phyloP scores from a whole-genome alignment of 1,284 basidiomycete genomes.

The Inonotus obliquus region DNA sequence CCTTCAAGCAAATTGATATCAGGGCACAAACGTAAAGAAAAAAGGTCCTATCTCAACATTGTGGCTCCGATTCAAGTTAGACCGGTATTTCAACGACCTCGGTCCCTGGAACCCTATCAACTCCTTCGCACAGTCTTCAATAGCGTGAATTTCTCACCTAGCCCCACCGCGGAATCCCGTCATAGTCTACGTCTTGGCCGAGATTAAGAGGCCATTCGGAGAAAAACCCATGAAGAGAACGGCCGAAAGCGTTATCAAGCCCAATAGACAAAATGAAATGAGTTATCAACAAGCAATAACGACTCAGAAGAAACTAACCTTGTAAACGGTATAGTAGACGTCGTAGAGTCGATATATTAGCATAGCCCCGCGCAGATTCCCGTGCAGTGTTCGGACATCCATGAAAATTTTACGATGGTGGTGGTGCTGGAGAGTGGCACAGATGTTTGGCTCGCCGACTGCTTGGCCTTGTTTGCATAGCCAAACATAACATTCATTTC shows the following conservation, averaged over 20 bases:
- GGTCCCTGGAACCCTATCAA: background rate
- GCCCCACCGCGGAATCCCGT: background rate
- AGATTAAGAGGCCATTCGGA: background rate
- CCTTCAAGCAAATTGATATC: background rate
- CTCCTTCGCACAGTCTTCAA: background rate
- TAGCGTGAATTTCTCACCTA: background rate
- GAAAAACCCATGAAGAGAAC: background rate
- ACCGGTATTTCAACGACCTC: background rate
- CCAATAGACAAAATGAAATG: background rate
- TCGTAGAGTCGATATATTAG: background rate
- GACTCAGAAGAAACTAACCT: background rate
- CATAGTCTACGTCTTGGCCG: background rate
- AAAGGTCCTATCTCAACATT: background rate
- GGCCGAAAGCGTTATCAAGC: background rate
- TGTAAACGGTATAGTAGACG: background rate
- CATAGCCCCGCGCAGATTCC: background rate
- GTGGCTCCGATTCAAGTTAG: background rate
- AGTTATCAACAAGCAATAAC: background rate
- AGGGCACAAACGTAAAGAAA: background rate
- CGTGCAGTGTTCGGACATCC: background rate
- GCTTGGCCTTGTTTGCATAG: background rate
- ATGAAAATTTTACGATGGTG: background rate
- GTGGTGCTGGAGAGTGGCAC: background rate
- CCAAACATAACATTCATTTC: background rate
- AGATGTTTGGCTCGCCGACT: background rate